Evolutionary conservation across 2,329 filamentous ascomycete genomes (phyloP).

Genomic region (Gyromitra esculenta): DNA sequence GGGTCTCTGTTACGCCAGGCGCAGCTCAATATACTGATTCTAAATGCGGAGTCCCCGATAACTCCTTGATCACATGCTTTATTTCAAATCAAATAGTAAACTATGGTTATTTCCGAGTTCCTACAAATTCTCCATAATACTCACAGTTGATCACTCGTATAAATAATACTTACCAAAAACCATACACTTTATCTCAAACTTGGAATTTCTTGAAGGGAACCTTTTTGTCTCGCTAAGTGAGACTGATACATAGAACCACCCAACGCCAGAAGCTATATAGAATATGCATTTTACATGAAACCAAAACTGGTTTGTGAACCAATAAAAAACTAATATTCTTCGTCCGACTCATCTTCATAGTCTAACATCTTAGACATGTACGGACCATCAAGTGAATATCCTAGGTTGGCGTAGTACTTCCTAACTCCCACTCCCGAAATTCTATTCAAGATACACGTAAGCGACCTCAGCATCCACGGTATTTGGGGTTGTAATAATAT

Average conservation of each 20-base stretch:
- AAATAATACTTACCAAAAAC: not conserved
- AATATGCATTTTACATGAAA: not conserved
- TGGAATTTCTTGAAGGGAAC: not conserved
- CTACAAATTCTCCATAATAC: not conserved
- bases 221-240: not conserved
- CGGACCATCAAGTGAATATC: constrained; percentile 91
- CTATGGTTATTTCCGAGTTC: not conserved
- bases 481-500: not conserved
- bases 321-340: constrained; percentile 29
- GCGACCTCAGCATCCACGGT: not conserved
- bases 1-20: constrained; percentile 10
- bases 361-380: constrained; percentile 65
- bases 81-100: not conserved
- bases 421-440: constrained; percentile 97
- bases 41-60: not conserved
- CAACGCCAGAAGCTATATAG: constrained; percentile 3
- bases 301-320: not conserved
- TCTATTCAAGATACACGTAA: constrained; percentile 49
- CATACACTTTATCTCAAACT: not conserved
- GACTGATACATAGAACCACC: not conserved
- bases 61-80: not conserved
- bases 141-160: constrained; percentile 33
- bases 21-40: not conserved
- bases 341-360: constrained; percentile 60
- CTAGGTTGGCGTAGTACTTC: constrained; percentile 92